Base-by-base conservation (phyloP, 257 asterid species). In the Nemophila menziesii region DNA sequence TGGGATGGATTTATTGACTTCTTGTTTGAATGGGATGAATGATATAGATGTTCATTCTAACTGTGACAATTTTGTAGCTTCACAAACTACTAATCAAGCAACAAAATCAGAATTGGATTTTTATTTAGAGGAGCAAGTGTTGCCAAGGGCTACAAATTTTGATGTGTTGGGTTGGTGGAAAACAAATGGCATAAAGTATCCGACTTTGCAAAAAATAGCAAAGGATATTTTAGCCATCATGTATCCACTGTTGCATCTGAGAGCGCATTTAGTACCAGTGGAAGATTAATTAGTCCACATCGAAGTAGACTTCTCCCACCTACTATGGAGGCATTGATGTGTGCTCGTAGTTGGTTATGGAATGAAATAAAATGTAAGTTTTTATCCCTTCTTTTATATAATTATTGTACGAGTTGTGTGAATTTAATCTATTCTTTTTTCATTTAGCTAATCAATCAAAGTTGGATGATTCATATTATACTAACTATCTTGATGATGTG, bases 151-250 rank as follows among this genome's bases (percentile, higher is more conserved):
- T 8, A 87, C 80, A 36, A 92, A 73, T 42, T 76, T 90, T 7
- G 94, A 90, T 55, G 94, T 71, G 8, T 33, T 90, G 68, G 85
- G 83, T 12, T 90, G 98, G 98, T 90, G 98, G 98, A 77, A 55
- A 46, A 41, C 33, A 5, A 74, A 74, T 24, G 58, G 69, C 43
- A 16, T 19, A 3, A 71, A 61, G 58, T 87, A 80, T 61, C 93
- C 93, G 1, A 73, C 69, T 20, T 46, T 89, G 17, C 68, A 90
- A 0, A 84, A 58, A 55, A 65, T 89, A 80, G 97, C 97, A 11
- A 61, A 60, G 0, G 97, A 84, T 51, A 61, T 89, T 54, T 51
- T 89, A 49, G 84, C 8, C 74, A 83, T 46, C 93, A 95, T 0
- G 55, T 84, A 27, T 71, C 86, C 4, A 75, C 85, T 8, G 57